A percentile compares a stretch with the other conserved stretches of the same genome.
Evolutionary conservation across 257 asterid genomes (phyloP).

Genomic region (Haberlea rhodopensis): DNA sequence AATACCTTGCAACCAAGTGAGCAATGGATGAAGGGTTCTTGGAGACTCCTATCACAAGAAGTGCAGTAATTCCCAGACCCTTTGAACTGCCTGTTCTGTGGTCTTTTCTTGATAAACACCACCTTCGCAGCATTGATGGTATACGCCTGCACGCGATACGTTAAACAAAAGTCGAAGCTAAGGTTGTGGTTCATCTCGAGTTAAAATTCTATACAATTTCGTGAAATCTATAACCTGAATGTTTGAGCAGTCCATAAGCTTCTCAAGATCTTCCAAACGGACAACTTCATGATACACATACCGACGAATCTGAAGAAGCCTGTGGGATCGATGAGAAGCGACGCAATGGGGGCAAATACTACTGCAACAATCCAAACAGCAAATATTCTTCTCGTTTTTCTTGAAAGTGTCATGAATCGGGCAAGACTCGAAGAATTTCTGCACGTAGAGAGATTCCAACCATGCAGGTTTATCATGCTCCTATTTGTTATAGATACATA

Average conservation of each 20-base stretch:
- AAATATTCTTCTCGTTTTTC: conserved; percentile 88
- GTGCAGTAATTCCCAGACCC: conserved; percentile 92
- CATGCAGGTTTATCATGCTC: conserved; percentile 73
- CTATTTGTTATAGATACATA: conserved; percentile 22
- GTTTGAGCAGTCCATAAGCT: conserved; percentile 81
- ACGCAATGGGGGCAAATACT: conserved; percentile 97
- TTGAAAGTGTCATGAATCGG: conserved; percentile 74
- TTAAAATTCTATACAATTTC: neutral
- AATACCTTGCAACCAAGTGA: conserved; percentile 93
- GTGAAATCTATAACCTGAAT: conserved; percentile 55
- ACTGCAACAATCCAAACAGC: conserved; percentile 85
- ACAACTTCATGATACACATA: conserved; percentile 94
- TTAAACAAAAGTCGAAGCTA: neutral
- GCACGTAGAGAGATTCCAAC: conserved; percentile 68
- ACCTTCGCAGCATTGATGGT: conserved; percentile 90
- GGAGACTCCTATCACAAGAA: conserved; percentile 88
- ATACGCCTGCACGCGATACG: conserved; percentile 51
- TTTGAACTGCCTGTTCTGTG: conserved; percentile 90
- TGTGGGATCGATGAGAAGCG: conserved; percentile 67
- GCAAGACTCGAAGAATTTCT: conserved; percentile 74
- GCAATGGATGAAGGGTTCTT: conserved; percentile 88
- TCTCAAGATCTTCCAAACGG: conserved; percentile 84
- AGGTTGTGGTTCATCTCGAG: neutral
- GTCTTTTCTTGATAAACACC: conserved; percentile 85
- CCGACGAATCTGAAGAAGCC: conserved; percentile 91